Conservation (phyloP, 2,329 filamentous ascomycete genomes). For the Ophiosphaerella korrae region DNA sequence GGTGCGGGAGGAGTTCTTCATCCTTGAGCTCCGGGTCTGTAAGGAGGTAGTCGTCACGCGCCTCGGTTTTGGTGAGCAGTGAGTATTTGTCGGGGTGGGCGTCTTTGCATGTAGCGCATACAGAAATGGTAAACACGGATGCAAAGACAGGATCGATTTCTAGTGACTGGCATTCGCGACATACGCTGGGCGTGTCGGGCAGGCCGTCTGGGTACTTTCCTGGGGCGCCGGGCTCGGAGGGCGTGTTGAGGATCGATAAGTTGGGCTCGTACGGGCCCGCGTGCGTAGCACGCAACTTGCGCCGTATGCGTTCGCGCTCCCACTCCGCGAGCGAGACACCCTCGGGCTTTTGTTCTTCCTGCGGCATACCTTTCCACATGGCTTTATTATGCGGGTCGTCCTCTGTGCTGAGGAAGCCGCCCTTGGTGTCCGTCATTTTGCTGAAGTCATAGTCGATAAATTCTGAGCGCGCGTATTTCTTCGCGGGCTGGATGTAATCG, state of each 20-base stretch:
- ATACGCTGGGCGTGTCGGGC: conserved; percentile 49
- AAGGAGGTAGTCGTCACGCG: conserved; percentile 89
- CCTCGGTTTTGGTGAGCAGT: conserved; percentile 94
- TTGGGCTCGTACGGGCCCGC: conserved; percentile 87
- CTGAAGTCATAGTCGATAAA: conserved; percentile 98
- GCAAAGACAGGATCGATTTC: conserved; percentile 98
- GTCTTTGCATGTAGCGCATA: conserved; percentile 88
- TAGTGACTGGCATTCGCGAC: conserved; percentile 78
- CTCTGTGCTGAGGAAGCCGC: conserved; percentile 86
- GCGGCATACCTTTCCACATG: conserved; percentile 51
- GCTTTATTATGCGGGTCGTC: conserved; percentile 91
- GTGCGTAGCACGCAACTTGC: conserved; percentile 73
- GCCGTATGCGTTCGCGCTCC: conserved; percentile 80
- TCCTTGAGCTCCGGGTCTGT: conserved; percentile 96
- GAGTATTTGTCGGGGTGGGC: conserved; percentile 91
- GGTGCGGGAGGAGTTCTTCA: conserved; percentile 80
- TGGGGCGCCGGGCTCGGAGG: neutral
- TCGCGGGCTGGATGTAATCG: conserved; percentile 71
- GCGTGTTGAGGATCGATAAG: conserved; percentile 71
- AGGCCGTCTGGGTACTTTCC: conserved; percentile 39
- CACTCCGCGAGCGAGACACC: conserved; percentile 91
- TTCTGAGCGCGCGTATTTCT: conserved; percentile 77
- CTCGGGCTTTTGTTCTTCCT: conserved; percentile 72
- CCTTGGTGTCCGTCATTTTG: conserved; percentile 97
- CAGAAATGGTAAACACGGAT: conserved; percentile 74